Percentiles rank a stretch among this genome's conserved stretches.
phyloP scores from a whole-genome alignment of 352 stramenopile species.

The Phytopythium aichiense region DNA sequence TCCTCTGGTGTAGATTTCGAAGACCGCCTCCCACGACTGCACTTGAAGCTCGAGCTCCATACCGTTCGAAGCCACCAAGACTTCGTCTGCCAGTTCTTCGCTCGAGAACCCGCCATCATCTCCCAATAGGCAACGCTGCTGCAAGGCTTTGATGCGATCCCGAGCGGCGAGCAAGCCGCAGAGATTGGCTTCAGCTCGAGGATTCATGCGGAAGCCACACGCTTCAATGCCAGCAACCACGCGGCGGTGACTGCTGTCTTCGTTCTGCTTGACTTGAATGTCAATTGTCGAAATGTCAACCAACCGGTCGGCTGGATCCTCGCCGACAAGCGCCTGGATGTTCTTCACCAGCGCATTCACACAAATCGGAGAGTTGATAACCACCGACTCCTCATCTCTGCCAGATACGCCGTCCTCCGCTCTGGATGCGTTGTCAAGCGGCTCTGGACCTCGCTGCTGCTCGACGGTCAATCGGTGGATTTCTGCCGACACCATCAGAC shows the following conservation, averaged over 20 bases:
- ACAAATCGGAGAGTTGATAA: not conserved
- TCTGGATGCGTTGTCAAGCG: not conserved
- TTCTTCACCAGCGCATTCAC: not conserved
- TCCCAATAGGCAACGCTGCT: not conserved
- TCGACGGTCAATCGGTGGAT: not conserved
- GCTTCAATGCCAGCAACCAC: not conserved
- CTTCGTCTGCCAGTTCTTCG: not conserved
- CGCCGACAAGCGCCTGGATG: not conserved
- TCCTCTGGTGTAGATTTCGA: not conserved
- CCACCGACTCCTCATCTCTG: not conserved
- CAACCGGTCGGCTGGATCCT: not conserved
- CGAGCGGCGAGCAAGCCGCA: not conserved
- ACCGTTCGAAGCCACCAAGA: not conserved
- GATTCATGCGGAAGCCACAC: not conserved
- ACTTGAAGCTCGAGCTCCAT: constrained; percentile 1
- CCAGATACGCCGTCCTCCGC: not conserved
- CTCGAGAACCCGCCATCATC: not conserved
- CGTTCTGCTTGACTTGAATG: not conserved
- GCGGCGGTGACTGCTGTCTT: too few species aligned
- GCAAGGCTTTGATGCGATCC: constrained; percentile 3
- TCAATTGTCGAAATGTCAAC: not conserved
- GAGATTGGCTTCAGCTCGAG: not conserved
- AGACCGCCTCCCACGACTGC: not conserved
- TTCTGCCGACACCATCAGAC: not conserved
- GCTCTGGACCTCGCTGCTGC: not conserved